Conservation (phyloP, 1,139 yeast genomes). For the Yamadazyma dendronema region DNA sequence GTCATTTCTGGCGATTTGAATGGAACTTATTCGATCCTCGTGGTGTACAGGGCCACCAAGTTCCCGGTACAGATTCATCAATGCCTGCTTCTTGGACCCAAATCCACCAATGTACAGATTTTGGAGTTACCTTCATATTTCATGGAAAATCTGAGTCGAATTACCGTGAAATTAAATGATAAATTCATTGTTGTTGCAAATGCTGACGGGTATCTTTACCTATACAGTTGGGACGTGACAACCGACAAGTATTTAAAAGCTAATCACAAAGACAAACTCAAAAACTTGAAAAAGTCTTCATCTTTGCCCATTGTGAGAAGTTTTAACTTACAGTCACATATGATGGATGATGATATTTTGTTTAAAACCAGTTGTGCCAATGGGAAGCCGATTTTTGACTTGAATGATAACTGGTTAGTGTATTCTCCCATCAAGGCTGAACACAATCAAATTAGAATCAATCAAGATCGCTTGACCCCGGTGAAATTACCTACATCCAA, state of each 20-base stretch:
- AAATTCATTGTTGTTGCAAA: constrained; percentile 24
- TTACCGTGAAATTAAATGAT: constrained; percentile 15
- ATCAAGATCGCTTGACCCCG: constrained; percentile 31
- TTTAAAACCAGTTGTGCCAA: constrained; percentile 33
- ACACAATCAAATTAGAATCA: constrained; percentile 28
- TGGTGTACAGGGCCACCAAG: constrained; percentile 2
- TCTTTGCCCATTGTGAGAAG: constrained; percentile 24
- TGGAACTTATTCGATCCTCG: constrained; percentile 6
- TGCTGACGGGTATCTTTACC: constrained; percentile 23
- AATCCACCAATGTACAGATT: constrained; percentile 6
- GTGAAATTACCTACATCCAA: constrained; percentile 47
- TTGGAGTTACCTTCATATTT: constrained; percentile 12
- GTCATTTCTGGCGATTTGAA: constrained; percentile 8
- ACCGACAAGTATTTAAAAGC: constrained; percentile 12
- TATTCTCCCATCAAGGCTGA: constrained; percentile 45
- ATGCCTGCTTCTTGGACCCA: background rate
- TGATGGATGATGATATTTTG: constrained; percentile 22
- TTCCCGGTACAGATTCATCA: constrained; percentile 3
- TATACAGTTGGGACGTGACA: constrained; percentile 14
- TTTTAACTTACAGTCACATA: constrained; percentile 12
- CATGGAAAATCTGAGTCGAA: background rate
- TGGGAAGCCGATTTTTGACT: constrained; percentile 47
- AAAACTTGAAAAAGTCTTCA: constrained; percentile 23
- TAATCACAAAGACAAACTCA: constrained; percentile 21
- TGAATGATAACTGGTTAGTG: constrained; percentile 51